Evolutionary conservation across 2,329 filamentous ascomycete species (phyloP).

Genomic region (Fonsecaea monophora): DNA sequence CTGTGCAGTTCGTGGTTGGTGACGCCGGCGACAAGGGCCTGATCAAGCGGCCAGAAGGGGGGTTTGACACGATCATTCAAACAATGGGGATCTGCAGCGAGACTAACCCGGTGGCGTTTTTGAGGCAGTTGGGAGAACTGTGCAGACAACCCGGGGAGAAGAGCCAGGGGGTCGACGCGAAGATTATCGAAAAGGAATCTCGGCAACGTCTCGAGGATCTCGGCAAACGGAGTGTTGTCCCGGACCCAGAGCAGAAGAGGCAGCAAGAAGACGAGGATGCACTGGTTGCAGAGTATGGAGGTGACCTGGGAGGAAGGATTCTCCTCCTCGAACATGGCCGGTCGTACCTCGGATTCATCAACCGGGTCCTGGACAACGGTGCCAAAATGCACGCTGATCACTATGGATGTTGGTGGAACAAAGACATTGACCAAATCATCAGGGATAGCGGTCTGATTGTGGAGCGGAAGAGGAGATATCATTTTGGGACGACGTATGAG

Average conservation of each 20-base stretch:
- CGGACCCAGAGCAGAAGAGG: slow-evolving; percentile 42
- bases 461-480: slow-evolving; percentile 52
- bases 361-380: slow-evolving; percentile 55
- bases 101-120: slow-evolving; percentile 37
- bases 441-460: slow-evolving; percentile 55
- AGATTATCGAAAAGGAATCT: slow-evolving; percentile 6
- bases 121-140: slow-evolving; percentile 34
- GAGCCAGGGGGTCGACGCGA: slow-evolving; percentile 23
- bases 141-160: slow-evolving; percentile 38
- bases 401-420: slow-evolving; percentile 62
- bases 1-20: slow-evolving; percentile 37
- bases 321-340: slow-evolving; percentile 59
- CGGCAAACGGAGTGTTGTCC: slow-evolving; percentile 46
- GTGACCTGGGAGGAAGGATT: slow-evolving; percentile 48
- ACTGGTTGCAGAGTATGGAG: slow-evolving; percentile 12
- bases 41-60: slow-evolving; percentile 35
- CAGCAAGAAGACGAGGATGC: slow-evolving; percentile 17
- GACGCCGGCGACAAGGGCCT: slow-evolving; percentile 32
- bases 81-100: slow-evolving; percentile 60
- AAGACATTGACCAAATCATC: slow-evolving; percentile 58
- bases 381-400: slow-evolving; percentile 56
- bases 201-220: slow-evolving; percentile 13
- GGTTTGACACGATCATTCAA: slow-evolving; percentile 57
- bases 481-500: slow-evolving; percentile 58
- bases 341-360: slow-evolving; percentile 55